A percentile compares a stretch with the other conserved stretches of the same genome.
Evolutionary conservation across 345 rosid species (phyloP).

Genomic region (Jatropha curcas): DNA sequence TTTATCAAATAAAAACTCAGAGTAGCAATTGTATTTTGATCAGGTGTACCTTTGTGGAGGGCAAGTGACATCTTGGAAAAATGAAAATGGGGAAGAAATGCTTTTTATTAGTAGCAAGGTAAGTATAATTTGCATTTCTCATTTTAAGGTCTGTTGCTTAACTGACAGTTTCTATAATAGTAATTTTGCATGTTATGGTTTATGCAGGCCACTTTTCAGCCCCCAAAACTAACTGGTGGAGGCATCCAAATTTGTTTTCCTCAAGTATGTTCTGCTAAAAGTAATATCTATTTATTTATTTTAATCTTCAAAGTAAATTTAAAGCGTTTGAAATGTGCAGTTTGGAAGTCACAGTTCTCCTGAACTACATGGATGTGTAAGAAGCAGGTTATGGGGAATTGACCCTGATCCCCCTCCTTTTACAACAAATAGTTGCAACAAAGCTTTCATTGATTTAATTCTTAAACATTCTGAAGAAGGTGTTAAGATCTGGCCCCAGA

Average conservation of each 20-base stretch:
- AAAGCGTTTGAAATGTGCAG: slow-evolving; percentile 18
- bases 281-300: too few relatives aligned
- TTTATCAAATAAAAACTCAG: too few relatives aligned
- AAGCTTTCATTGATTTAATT: slow-evolving; percentile 31
- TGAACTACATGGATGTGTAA: slow-evolving; percentile 35
- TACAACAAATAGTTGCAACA: slow-evolving; percentile 13
- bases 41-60: slow-evolving; percentile 89
- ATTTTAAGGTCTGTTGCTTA: too few relatives aligned
- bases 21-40: neutral
- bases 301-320: neutral
- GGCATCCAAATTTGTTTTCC: slow-evolving; percentile 37
- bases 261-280: slow-evolving; percentile 26
- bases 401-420: slow-evolving; percentile 35
- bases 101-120: slow-evolving; percentile 83
- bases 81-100: slow-evolving; percentile 83
- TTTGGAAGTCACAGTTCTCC: slow-evolving; percentile 26
- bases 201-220: slow-evolving; percentile 32
- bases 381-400: slow-evolving; percentile 26
- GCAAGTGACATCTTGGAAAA: slow-evolving; percentile 97
- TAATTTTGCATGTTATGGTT: too few relatives aligned
- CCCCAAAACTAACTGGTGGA: slow-evolving; percentile 28
- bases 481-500: slow-evolving; percentile 32
- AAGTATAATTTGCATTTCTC: neutral
- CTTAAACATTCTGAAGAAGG: slow-evolving; percentile 8
- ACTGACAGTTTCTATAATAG: too few relatives aligned